Base-by-base conservation (phyloP, 2,329 filamentous ascomycete genomes). In the Endoconidiophora laricicola region DNA sequence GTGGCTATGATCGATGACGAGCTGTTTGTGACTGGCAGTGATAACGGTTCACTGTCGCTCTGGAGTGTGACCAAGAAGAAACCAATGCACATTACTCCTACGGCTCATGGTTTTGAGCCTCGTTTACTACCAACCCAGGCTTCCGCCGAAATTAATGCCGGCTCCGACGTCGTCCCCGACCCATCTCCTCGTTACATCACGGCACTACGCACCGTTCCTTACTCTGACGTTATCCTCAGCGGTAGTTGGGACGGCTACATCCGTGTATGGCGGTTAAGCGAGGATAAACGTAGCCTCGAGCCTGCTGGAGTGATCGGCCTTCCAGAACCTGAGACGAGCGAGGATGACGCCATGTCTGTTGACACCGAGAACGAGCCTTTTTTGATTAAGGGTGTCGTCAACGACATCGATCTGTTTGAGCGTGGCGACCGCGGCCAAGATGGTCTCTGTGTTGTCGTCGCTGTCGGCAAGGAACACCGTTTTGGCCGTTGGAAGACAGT, bases 1-100 rank as follows among this genome's bases (percentile, higher is more conserved):
- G 79, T 96, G 23, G 83, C 88, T 52, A 86, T 94, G 69, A 76
- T 98, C 60, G 91, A 83, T 65, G 87, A 83, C 59, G 81, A 81
- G 60, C 82, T 80, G 20, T 98, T 96, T 61, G 80, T 98, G 54
- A 98, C 91, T 0, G 91, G 90, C 20, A 85, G 84, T 52, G 90
- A 98, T 66, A 94, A 91, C 58, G 91, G 91, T 48, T 76, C 81
- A 4, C 70, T 98, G 47, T 81, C 80, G 1, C 74, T 96, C 10
- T 96, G 90, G 90, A 86, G 80, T 54, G 72, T 87, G 20, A 76
- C 88, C 61, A 94, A 94, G 69, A 98, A 98, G 74, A 96, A 96
- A 65, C 83, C 91, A 0, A 71, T 98, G 7, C 83, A 81, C 64
- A 83, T 85, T 2, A 67, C 91, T 42, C 74, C 81, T 2, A 71